A percentile compares a stretch with the other conserved stretches of the same genome.
Conservation (phyloP, 345 rosid genomes). For the Streptanthus diversifolius region DNA sequence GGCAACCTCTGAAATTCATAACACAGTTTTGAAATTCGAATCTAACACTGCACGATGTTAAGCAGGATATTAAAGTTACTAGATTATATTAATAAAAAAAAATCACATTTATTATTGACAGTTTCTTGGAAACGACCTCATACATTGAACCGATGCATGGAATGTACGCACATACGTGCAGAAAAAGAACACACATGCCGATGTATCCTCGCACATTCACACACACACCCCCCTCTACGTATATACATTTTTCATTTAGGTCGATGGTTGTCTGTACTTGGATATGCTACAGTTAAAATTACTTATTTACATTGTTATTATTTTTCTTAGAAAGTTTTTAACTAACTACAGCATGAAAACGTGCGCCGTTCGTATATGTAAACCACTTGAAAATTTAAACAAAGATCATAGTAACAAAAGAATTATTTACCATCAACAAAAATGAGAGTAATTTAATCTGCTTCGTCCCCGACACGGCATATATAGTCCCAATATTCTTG, state of each 20-base stretch:
- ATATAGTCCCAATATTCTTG: too few species aligned
- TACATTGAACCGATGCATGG: conserved; percentile 14
- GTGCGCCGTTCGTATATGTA: background rate
- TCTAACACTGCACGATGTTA: too few species aligned
- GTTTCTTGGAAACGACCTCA: conserved; percentile 6
- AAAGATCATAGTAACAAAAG: background rate
- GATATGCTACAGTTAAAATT: background rate
- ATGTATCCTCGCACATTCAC: conserved; percentile 15
- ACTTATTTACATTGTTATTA: too few species aligned
- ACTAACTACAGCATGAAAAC: background rate
- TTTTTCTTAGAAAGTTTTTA: too few species aligned
- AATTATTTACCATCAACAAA: too few species aligned
- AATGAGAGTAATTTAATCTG: too few species aligned
- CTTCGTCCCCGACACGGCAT: too few species aligned
- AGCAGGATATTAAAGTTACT: too few species aligned
- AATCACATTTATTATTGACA: background rate
- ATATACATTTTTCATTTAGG: background rate
- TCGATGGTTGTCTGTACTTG: background rate
- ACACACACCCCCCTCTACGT: background rate
- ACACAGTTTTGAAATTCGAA: too few species aligned
- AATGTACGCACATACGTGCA: conserved; percentile 14
- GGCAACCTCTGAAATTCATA: too few species aligned
- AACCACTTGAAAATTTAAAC: background rate
- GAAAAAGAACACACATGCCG: conserved; percentile 21
- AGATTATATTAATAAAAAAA: too few species aligned